These are phyloP conservation scores for Cornus suecica DNA, from an alignment of 148 eudicot genomes.

Conservation along the genomic window DNA sequence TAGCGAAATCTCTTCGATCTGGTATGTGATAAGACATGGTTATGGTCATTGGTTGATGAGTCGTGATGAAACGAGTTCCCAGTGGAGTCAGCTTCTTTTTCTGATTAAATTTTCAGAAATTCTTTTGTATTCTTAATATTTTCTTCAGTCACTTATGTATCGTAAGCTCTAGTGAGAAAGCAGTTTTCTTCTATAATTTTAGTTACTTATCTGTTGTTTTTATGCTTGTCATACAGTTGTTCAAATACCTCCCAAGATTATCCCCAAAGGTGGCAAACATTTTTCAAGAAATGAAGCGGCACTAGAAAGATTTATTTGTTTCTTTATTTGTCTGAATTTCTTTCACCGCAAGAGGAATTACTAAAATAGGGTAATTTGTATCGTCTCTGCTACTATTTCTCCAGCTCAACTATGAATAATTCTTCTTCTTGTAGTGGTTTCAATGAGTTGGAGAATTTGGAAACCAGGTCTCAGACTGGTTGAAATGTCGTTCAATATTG, in stretches of 20 bases:
- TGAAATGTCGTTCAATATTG: not conserved
- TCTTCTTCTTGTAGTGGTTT: constrained; percentile 11
- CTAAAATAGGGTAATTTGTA: constrained; percentile 11
- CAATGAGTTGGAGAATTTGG: not conserved
- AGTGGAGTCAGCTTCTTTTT: not conserved
- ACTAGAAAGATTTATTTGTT: constrained; percentile 25
- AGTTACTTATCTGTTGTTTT: not conserved
- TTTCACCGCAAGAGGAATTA: not conserved
- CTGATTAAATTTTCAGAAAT: no score
- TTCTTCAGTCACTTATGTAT: not conserved
- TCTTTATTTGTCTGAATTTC: constrained; percentile 2
- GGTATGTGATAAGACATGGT: not conserved
- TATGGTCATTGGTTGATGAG: not conserved
- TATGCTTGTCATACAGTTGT: constrained; percentile 50
- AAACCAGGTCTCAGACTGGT: not conserved
- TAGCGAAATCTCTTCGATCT: no score
- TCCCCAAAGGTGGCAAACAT: constrained; percentile 71
- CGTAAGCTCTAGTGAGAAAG: not conserved
- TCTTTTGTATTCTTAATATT: not conserved
- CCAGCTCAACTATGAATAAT: constrained; percentile 1
- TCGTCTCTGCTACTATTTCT: not conserved
- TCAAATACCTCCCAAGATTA: constrained; percentile 84
- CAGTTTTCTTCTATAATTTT: not conserved
- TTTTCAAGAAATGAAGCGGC: constrained; percentile 80
- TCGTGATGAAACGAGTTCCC: not conserved